These are phyloP conservation scores for Phytophthora melonis DNA, from an alignment of 352 stramenopile genomes.

Conservation along the genomic window DNA sequence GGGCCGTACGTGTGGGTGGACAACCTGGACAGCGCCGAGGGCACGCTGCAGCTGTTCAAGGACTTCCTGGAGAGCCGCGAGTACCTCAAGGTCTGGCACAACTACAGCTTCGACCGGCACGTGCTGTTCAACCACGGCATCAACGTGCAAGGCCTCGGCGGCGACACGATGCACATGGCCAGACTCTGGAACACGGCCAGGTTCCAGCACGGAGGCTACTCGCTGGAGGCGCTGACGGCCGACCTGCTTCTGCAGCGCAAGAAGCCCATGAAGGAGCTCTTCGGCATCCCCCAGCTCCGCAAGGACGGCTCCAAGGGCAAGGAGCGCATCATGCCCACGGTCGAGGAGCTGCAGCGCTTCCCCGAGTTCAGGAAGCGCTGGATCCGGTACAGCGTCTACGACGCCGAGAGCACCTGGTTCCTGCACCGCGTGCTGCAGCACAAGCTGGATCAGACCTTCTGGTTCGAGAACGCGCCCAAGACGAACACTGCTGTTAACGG, in stretches of 20 bases:
- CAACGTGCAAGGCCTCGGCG: slow-evolving; percentile 91
- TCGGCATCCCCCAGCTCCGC: slow-evolving; percentile 95
- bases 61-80: slow-evolving; percentile 93
- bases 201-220: slow-evolving; percentile 93
- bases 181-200: slow-evolving; percentile 89
- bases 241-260: slow-evolving; percentile 92
- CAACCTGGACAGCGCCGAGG: slow-evolving; percentile 93
- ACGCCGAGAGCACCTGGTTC: slow-evolving; percentile 98
- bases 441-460: slow-evolving; percentile 92
- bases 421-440: slow-evolving; percentile 91
- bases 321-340: slow-evolving; percentile 75
- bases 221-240: slow-evolving; percentile 94
- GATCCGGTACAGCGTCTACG: slow-evolving; percentile 97
- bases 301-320: slow-evolving; percentile 96
- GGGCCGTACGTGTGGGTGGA: slow-evolving; percentile 92
- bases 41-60: slow-evolving; percentile 89
- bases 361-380: slow-evolving; percentile 91
- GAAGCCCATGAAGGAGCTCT: slow-evolving; percentile 97
- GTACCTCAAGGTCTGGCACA: slow-evolving; percentile 98
- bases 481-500: not conserved
- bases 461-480: slow-evolving; percentile 61
- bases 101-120: slow-evolving; percentile 99
- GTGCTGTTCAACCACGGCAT: slow-evolving; percentile 98
- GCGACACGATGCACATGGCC: slow-evolving; percentile 99
- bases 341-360: slow-evolving; percentile 88